Evolutionary conservation across 2,329 filamentous ascomycete species (phyloP), one percentile per base, ranked within the genome.

Genomic region (Aspergillus oerlinghausenensis): DNA sequence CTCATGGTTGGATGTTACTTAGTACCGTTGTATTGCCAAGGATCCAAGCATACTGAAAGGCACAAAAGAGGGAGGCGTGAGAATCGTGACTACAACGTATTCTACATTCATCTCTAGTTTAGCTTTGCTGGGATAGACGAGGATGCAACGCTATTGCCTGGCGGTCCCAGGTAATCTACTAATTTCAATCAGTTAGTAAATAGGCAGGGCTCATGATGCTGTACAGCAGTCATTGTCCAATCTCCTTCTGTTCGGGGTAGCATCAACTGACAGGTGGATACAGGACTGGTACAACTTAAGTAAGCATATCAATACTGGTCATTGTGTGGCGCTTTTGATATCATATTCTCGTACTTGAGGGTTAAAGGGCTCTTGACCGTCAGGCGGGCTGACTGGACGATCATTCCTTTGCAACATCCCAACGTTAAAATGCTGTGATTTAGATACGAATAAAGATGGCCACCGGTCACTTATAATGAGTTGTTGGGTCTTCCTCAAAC

Each of bases 401-500:
- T 35, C 14, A 38, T 17, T 6, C 14, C 32, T 38, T 17, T 38
- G 14, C 32, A 38, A 17, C 32, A 17, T 38, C 32, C 32, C 32
- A 38, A 17, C 32, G 32, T 38, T 38, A 38, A 17, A 47, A 7
- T 23, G 11, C 7, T 47, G 43, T 5, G 21, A 17, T 11, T 23
- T 21, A 14, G 11, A 47, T 23, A 21, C 2, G 25, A n/a, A 49
- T 21, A 32, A 19, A 9, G 19, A 38, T 26, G n/a, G 23, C 28
- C 45, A 28, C 10, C 7, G 28, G 50, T 52, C 50, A 66, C 42
- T 60, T 58, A 52, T 78, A 79, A 11, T 70, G 68, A 52, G 73
- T 79, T 1, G 67, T 70, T 40, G 70, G 70, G 35, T 90, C 87
- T 51, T 90, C 79, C 9, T 82, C 84, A 70, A 87, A 97, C 14